Base-by-base conservation (phyloP, 2,329 filamentous ascomycete species). In the Epichloe hybrida region DNA sequence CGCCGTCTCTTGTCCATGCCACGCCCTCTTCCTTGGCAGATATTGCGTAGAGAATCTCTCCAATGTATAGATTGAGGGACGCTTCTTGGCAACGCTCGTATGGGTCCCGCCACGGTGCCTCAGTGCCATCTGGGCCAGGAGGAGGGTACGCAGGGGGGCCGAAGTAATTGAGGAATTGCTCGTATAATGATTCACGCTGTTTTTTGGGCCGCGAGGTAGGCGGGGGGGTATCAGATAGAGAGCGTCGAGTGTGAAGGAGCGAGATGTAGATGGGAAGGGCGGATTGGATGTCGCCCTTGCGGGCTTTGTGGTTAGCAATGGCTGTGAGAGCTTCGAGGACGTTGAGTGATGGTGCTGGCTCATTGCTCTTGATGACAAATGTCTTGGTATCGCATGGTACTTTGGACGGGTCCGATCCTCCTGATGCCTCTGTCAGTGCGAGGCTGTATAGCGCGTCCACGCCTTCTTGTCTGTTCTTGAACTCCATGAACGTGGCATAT, bases 191-290 rank as follows among this genome's bases (percentile, higher is more conserved):
- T 46, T 57, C 36, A 17, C 41, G 36, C 46, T 34, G 56, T 46
- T 55, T 38, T 52, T 40, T 43, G 17, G 36, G 46, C 42, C 8
- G 54, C 35, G 46, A 31, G 37, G 53, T 50, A 8, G 56, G 54
- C 1, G 65, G 65, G 15, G 65, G 15, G 65, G 60, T 17, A 2
- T 69, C 61, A 50, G 69, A 75, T 45, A 70, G 81, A 61, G 59
- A 82, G 66, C 86, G 81, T 23, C 88, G 81, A 8, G 88, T 86
- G 56, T 87, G 82, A 11, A 97, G 80, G 43, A 95, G 72, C 31
- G 89, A 95, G 40, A 95, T 75, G 60, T 95, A 85, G 48, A 95
- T 86, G 2, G 91, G 87, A 1, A 97, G 76, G 2, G 91, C 88
- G 4, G 74, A 68, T 6, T 79, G 67, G 17, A 88, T 62, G 56